Evolutionary conservation across 139 green algal species (phyloP).

Genomic region (Spirogloea muscicola): DNA sequence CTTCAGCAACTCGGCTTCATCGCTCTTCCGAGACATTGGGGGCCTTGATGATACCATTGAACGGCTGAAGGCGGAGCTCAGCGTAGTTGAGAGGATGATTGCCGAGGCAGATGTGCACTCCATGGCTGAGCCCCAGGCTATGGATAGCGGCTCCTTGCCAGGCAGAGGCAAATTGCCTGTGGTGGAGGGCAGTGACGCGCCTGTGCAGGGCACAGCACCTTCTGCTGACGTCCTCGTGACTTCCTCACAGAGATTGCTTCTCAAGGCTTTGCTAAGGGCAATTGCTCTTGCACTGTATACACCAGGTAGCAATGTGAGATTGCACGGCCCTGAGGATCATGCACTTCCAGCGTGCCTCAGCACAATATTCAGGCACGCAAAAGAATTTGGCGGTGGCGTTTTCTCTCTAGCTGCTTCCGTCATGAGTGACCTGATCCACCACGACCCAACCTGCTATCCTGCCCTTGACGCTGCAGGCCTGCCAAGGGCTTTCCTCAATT

Average conservation of each 20-base stretch:
- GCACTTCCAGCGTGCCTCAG: conserved; percentile 60
- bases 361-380: conserved; percentile 63
- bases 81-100: not conserved
- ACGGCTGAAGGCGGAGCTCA: conserved; percentile 63
- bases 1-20: conserved; percentile 58
- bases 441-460: conserved; percentile 82
- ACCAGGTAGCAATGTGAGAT: conserved; percentile 43
- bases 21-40: conserved; percentile 78
- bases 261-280: conserved; percentile 84
- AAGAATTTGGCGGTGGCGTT: conserved; percentile 79
- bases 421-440: conserved; percentile 84
- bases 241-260: conserved; percentile 48
- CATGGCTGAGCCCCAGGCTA: too few relatives aligned
- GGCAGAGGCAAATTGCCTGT: conserved; percentile 33
- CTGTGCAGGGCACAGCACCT: not conserved
- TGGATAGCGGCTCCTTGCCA: too few relatives aligned
- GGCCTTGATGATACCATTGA: conserved; percentile 70
- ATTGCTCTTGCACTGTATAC: conserved; percentile 76
- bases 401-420: conserved; percentile 82
- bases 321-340: conserved; percentile 24
- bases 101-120: not conserved
- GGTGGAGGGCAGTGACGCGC: conserved; percentile 2
- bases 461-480: conserved; percentile 53
- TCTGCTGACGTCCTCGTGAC: not conserved
- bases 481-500: too few relatives aligned